Evolutionary conservation across 306 rosid species (phyloP).

Genomic region (peach (Prunus persica)): DNA sequence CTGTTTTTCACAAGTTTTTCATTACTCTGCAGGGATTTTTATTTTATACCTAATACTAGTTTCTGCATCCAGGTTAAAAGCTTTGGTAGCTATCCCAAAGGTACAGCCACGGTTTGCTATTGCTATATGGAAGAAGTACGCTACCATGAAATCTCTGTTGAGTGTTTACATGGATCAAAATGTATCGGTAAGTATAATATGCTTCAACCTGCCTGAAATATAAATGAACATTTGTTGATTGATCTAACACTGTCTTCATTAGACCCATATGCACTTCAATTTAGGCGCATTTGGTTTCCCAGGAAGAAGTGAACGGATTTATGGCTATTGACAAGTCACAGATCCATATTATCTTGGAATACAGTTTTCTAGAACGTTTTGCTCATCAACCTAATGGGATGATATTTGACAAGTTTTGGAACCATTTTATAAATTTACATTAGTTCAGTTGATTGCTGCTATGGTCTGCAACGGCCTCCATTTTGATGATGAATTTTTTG

Average conservation of each 20-base stretch:
- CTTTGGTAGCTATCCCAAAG: conserved; percentile 91
- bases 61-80: conserved; percentile 69
- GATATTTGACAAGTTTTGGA: background rate
- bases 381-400: background rate
- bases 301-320: background rate
- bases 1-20: background rate
- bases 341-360: background rate
- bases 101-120: conserved; percentile 92
- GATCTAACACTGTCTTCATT: background rate
- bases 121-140: conserved; percentile 87
- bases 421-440: background rate
- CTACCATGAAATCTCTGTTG: conserved; percentile 84
- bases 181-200: conserved; percentile 54
- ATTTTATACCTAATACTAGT: conserved; percentile 19
- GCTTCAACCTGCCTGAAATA: conserved; percentile 11
- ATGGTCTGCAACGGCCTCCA: background rate
- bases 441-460: background rate
- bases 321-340: background rate
- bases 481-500: background rate
- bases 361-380: background rate
- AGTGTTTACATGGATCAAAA: conserved; percentile 74
- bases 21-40: background rate
- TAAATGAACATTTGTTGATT: background rate
- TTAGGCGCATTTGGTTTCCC: background rate
- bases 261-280: background rate